Conservation (phyloP, 176 grass and related monocot species). For the Chloris gayana region DNA sequence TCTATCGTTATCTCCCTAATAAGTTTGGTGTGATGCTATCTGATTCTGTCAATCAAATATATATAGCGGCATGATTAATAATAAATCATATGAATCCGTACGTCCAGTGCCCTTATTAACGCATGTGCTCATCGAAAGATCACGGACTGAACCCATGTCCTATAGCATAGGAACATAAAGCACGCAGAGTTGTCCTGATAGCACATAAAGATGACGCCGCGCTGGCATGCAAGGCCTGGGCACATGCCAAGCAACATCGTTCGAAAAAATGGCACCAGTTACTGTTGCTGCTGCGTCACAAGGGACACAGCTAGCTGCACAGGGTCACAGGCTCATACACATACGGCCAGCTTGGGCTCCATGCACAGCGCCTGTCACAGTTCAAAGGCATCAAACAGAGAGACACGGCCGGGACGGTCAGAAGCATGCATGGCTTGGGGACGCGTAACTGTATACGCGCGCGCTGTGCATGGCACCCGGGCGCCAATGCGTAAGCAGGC, state of each 20-base stretch:
- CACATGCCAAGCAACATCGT: not conserved
- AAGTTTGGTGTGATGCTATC: not conserved
- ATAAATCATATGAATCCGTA: not conserved
- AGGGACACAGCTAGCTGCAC: conserved; percentile 2
- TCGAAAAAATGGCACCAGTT: not conserved
- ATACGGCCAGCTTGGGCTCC: not conserved
- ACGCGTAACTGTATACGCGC: not conserved
- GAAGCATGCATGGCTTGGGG: not conserved
- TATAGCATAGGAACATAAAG: conserved; percentile 2
- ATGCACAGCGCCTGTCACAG: not conserved
- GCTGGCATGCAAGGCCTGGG: not conserved
- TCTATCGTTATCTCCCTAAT: not conserved
- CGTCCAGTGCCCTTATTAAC: not conserved
- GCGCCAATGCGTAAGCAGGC: not conserved
- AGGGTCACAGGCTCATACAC: not conserved
- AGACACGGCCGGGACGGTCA: not conserved
- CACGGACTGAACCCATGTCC: not conserved
- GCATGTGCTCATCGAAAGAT: not conserved
- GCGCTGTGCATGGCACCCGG: not conserved
- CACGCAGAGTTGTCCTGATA: not conserved
- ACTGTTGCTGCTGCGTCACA: conserved; percentile 15
- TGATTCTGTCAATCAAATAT: not conserved
- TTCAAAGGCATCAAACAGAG: conserved; percentile 24
- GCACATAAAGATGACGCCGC: not conserved
- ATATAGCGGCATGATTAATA: not conserved